Evolutionary conservation across 345 rosid species (phyloP), one percentile per base, ranked within the genome.

Genomic region (Euclidium syriacum): DNA sequence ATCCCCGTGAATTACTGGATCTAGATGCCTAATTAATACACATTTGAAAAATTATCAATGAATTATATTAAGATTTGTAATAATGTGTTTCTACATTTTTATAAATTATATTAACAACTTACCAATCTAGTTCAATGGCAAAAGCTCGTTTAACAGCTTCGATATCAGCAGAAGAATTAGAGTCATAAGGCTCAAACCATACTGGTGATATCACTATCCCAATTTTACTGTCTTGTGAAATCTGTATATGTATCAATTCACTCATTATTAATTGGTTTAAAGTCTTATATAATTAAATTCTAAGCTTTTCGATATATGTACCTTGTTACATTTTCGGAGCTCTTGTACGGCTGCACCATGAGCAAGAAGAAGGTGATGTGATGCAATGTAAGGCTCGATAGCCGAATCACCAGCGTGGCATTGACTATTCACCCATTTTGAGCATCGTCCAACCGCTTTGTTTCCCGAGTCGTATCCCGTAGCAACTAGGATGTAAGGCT

Each of bases 381-480:
- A 16, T 4, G 20, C 44, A 15, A 55, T 10, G 34, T 55, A 55
- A 17, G 41, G 43, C 14, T 55, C 61, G 2, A 4, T 18, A 14
- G 29, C 40, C 4, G 75, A 71, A 27, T 56, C 39, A 3, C 69
- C 74, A 3, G 29, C 65, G n/a, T 23, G 16, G 18, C 75, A 71
- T 20, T 51, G 19, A 10, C 11, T 12, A 33, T 51, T 40, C 10
- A 49, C 20, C 38, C 43, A 42, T 6, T 9, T 8, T 1, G 73
- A 68, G 14, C 67, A 59, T 10, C 73, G 44, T 7, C 73, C 73
- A 3, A 56, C 66, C 1, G 66, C 71, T 32, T 24, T 17, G 1
- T 6, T 12, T 7, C 76, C 76, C 1, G 10, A 4, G n/a, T 50
- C 71, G 20, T 64, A 65, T 3, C 67, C 71, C 3, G 15, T n/a